Base-by-base conservation (phyloP, 179 eudicot species). In the Heliamphora pulchella region DNA sequence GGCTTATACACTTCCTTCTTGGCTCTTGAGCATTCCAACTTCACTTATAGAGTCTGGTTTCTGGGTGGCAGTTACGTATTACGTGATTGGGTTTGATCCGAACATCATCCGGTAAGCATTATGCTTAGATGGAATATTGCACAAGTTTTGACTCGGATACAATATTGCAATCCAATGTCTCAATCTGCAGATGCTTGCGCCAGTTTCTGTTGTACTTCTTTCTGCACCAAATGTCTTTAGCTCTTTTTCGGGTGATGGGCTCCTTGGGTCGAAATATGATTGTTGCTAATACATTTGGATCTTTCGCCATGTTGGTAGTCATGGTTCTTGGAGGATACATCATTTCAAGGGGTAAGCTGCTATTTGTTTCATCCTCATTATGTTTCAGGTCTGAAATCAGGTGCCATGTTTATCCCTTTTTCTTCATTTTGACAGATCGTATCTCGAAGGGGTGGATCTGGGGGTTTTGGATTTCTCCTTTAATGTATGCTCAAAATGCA, bases 401-500 rank as follows among this genome's bases (percentile, higher is more conserved):
- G 31, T 31, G 31, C 31, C 31, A 31, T 31, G 31, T 31, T 31
- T 31, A 31, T 31, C 31, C 31, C 31, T 31, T 31, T 31, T 31
- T 31, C 31, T 31, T 31, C 31, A 31, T 31, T 31, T 31, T 31
- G 66, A 81, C 91, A 92, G 97, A 91, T 69, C 89, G 93, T 86
- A 91, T 92, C 65, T 93, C 95, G 54, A 81, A 84, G 74, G 91
- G 97, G 97, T 92, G 97, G 97, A 90, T 91, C 39, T 92, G 97
- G 97, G 98, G 98, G 76, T 94, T 90, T 82, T 94, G 99, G 99
- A 76, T 92, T 82, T 96, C 99, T 51, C 99, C 99, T 43, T 84
- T 93, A 89, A 94, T 94, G 98, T 94, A 94, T 90, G 97, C 94
- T 79, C 98, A 94, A 83, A 94, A 91, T 89, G 98, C 98, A 31